Conservation (phyloP, 2,329 filamentous ascomycete species). For the Diaporthe sp. region DNA sequence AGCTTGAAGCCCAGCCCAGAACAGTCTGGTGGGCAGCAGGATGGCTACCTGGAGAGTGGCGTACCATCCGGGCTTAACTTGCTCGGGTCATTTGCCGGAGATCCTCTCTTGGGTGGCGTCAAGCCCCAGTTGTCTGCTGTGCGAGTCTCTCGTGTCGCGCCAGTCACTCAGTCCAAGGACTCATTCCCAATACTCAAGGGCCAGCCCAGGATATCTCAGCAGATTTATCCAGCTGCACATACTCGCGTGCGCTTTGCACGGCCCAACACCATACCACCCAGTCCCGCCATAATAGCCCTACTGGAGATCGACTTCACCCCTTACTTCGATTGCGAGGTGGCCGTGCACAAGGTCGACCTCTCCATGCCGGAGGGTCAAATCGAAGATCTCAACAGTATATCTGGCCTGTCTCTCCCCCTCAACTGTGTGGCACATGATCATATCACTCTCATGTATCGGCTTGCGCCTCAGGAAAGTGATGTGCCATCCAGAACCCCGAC, state of each 20-base stretch:
- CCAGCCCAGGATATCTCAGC: slow-evolving; percentile 73
- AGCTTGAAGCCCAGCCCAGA: slow-evolving; percentile 68
- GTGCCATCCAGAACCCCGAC: slow-evolving; percentile 60
- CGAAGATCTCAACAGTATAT: slow-evolving; percentile 67
- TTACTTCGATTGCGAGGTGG: slow-evolving; percentile 76
- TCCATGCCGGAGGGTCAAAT: slow-evolving; percentile 70
- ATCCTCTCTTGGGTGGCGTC: slow-evolving; percentile 73
- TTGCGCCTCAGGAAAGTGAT: slow-evolving; percentile 67
- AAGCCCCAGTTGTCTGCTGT: slow-evolving; percentile 79
- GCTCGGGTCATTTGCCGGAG: slow-evolving; percentile 79
- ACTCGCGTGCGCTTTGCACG: slow-evolving; percentile 80
- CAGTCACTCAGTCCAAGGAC: slow-evolving; percentile 74
- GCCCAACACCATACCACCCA: slow-evolving; percentile 70
- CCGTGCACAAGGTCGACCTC: slow-evolving; percentile 71
- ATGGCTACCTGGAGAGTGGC: slow-evolving; percentile 79
- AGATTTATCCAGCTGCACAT: slow-evolving; percentile 78
- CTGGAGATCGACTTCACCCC: slow-evolving; percentile 82
- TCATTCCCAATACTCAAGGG: slow-evolving; percentile 74
- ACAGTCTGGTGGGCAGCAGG: slow-evolving; percentile 57
- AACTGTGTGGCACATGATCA: slow-evolving; percentile 80
- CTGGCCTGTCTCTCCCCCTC: slow-evolving; percentile 68
- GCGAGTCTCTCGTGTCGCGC: slow-evolving; percentile 81
- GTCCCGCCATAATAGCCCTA: slow-evolving; percentile 75
- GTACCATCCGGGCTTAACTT: slow-evolving; percentile 80
- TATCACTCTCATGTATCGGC: slow-evolving; percentile 80